Percentiles rank a stretch among this genome's conserved stretches.
Conservation (phyloP, 148 eudicot species). For the Fagopyrum tataricum region DNA sequence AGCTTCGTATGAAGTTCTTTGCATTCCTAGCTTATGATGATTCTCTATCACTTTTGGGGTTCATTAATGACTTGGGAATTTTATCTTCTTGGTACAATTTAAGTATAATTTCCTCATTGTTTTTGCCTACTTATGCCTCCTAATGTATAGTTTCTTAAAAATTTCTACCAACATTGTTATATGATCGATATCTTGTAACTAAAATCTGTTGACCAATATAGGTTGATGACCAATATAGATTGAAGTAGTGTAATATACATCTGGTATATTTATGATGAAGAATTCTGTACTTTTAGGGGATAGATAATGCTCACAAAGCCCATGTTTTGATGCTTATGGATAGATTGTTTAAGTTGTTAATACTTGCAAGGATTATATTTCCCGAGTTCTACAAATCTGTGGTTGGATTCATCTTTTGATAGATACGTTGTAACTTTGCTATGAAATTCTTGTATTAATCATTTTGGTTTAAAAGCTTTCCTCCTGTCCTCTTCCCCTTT, state of each 20-base stretch:
- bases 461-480: background rate
- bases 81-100: background rate
- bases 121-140: background rate
- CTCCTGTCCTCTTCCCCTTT: background rate
- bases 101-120: background rate
- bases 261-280: background rate
- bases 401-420: background rate
- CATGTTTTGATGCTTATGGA: background rate
- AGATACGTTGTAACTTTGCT: background rate
- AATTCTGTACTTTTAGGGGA: background rate
- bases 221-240: background rate
- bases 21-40: background rate
- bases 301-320: background rate
- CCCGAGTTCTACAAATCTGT: background rate
- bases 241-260: background rate
- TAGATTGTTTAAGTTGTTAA: background rate
- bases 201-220: background rate
- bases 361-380: background rate
- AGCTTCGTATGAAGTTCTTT: background rate
- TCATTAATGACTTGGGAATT: background rate
- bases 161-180: background rate
- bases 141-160: background rate
- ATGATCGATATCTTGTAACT: background rate
- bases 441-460: background rate
- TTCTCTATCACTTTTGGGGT: constrained; percentile 6